Conservation (phyloP, 345 rosid species). For the Melastoma malabathricum region DNA sequence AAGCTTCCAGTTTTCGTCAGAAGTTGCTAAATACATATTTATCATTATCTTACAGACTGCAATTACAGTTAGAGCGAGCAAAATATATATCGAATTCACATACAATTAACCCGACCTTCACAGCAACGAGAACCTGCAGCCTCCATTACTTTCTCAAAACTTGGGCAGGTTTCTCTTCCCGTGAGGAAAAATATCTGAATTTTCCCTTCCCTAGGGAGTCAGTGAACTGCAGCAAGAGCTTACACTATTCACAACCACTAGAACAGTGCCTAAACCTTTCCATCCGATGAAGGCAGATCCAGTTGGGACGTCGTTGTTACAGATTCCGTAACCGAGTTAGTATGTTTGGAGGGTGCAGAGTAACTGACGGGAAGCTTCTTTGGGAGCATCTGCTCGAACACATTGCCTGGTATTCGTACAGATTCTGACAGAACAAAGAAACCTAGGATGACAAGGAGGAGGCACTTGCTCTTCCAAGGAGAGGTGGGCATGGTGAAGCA, state of each 20-base stretch:
- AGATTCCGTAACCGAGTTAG: slow-evolving; percentile 44
- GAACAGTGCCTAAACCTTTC: slow-evolving; percentile 31
- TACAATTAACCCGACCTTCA: no score
- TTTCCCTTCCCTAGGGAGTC: no score
- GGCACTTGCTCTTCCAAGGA: slow-evolving; percentile 26
- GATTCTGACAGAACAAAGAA: slow-evolving; percentile 32
- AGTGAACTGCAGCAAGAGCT: no score
- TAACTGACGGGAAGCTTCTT: slow-evolving; percentile 64
- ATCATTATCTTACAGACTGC: no score
- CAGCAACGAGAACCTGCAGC: no score
- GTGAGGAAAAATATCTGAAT: no score
- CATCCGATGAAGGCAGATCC: slow-evolving; percentile 29
- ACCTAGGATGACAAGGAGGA: slow-evolving; percentile 16
- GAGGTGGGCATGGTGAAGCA: not conserved
- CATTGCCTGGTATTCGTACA: slow-evolving; percentile 45
- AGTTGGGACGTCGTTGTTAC: slow-evolving; percentile 19
- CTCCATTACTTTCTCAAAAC: no score
- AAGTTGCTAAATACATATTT: no score
- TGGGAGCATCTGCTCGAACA: slow-evolving; percentile 79
- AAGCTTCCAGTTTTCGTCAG: not conserved
- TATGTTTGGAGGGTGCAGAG: slow-evolving; percentile 85
- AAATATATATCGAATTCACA: no score
- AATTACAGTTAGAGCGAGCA: no score
- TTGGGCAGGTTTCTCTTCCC: no score
- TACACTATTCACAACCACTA: no score